Evolutionary conservation across 805 yeast species (phyloP).

Genomic region (Saturnispora zaruensis): DNA sequence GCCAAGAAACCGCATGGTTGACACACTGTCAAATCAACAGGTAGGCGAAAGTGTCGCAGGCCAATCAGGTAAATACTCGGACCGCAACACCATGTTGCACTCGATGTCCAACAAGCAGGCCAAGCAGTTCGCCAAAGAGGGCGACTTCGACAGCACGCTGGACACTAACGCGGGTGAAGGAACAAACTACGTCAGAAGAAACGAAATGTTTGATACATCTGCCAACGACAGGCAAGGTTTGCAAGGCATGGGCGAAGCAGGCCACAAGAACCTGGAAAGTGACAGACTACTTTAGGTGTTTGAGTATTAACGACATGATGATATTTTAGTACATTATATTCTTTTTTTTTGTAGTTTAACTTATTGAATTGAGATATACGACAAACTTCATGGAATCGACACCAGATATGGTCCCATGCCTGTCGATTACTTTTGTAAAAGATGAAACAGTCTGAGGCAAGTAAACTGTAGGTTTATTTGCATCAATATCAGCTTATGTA

Average conservation of each 20-base stretch:
- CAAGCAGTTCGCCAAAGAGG: neutral
- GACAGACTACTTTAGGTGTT: neutral
- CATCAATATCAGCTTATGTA: too few relatives aligned
- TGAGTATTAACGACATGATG: neutral
- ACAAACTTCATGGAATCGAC: too few relatives aligned
- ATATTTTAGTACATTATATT: neutral
- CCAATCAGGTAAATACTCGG: neutral
- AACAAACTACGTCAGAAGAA: neutral
- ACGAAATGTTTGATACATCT: neutral
- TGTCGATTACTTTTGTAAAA: too few relatives aligned
- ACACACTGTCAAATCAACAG: slow-evolving; percentile 12
- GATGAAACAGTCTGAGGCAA: too few relatives aligned
- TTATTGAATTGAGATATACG: too few relatives aligned
- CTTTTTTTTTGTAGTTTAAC: neutral
- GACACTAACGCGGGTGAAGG: neutral
- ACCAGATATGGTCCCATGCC: too few relatives aligned
- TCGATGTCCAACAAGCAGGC: neutral
- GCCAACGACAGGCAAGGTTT: neutral
- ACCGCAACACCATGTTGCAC: neutral
- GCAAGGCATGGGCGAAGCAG: neutral
- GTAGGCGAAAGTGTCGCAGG: neutral
- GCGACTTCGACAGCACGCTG: neutral
- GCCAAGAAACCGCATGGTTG: slow-evolving; percentile 14
- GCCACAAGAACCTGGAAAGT: neutral
- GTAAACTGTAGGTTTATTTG: too few relatives aligned